Conservation (phyloP, 345 rosid species). For the Camelina hispida region DNA sequence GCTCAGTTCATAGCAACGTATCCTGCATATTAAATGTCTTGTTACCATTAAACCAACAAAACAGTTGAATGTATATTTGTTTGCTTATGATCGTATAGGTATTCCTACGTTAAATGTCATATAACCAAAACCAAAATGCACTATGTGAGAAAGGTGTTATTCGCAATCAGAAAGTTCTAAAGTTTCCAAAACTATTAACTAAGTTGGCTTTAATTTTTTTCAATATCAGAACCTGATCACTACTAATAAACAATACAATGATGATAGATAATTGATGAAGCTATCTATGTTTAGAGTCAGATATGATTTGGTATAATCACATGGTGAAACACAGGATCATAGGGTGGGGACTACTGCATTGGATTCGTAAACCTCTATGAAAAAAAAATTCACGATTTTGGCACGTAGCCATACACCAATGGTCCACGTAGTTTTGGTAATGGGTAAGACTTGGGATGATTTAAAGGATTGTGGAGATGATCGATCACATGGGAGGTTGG, state of each 20-base stretch:
- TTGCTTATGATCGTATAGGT: too few species aligned
- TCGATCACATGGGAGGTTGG: constrained; percentile 44
- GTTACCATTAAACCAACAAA: not conserved
- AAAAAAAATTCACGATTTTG: not conserved
- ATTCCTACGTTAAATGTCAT: too few species aligned
- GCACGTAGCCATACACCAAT: not conserved
- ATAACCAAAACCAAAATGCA: too few species aligned
- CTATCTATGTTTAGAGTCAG: not conserved
- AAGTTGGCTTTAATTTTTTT: not conserved
- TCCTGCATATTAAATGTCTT: constrained; percentile 23
- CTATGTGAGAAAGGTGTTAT: too few species aligned
- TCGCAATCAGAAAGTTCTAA: not conserved
- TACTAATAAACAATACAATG: not conserved
- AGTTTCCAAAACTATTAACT: not conserved
- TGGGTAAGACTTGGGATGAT: constrained; percentile 14
- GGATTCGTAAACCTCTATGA: constrained; percentile 31
- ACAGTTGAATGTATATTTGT: not conserved
- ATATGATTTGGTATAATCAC: constrained; percentile 29
- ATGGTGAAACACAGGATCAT: constrained; percentile 22
- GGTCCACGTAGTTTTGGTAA: constrained; percentile 24
- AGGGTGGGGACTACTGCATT: constrained; percentile 36
- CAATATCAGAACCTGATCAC: not conserved
- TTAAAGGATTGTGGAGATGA: constrained; percentile 33
- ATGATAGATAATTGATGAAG: not conserved
- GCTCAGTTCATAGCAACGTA: constrained; percentile 25